Percentiles rank a stretch among this genome's conserved stretches.
phyloP scores from a whole-genome alignment of 78 protist species.

The Acrasis kona region DNA sequence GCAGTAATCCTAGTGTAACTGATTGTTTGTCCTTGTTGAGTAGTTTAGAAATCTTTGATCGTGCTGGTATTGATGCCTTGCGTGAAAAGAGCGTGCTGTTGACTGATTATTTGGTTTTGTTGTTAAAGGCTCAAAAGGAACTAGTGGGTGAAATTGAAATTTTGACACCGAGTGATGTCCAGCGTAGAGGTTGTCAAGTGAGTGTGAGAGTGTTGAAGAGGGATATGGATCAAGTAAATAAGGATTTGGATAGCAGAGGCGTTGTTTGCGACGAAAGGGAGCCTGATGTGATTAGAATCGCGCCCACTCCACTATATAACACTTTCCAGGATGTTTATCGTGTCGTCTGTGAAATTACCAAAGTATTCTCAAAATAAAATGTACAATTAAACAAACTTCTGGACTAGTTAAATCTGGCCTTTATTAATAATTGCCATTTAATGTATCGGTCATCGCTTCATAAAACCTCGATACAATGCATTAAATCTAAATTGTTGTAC shows the following conservation, averaged over 20 bases:
- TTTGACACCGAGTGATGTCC: conserved; percentile 47
- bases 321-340: conserved; percentile 55
- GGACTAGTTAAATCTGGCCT: too few species aligned
- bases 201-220: conserved; percentile 21
- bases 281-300: conserved; percentile 57
- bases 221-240: conserved; percentile 2
- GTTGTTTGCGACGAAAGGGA: conserved; percentile 63
- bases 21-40: conserved; percentile 38
- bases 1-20: conserved; percentile 71
- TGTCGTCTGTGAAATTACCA: too few species aligned
- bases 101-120: conserved; percentile 65
- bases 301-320: conserved; percentile 86
- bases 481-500: too few species aligned
- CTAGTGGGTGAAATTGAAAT: conserved; percentile 4
- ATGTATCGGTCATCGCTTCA: too few species aligned
- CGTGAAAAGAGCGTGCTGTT: conserved; percentile 38
- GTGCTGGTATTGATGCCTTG: conserved; percentile 32
- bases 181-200: conserved; percentile 67
- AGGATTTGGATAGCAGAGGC: conserved; percentile 24
- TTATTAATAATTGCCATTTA: too few species aligned
- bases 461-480: too few species aligned
- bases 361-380: too few species aligned
- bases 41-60: conserved; percentile 47
- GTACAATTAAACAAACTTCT: too few species aligned
- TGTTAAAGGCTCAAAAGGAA: conserved; percentile 19